Evolutionary conservation across 2,329 filamentous ascomycete genomes (phyloP).

Genomic region (Xylariomycetidae sp.): DNA sequence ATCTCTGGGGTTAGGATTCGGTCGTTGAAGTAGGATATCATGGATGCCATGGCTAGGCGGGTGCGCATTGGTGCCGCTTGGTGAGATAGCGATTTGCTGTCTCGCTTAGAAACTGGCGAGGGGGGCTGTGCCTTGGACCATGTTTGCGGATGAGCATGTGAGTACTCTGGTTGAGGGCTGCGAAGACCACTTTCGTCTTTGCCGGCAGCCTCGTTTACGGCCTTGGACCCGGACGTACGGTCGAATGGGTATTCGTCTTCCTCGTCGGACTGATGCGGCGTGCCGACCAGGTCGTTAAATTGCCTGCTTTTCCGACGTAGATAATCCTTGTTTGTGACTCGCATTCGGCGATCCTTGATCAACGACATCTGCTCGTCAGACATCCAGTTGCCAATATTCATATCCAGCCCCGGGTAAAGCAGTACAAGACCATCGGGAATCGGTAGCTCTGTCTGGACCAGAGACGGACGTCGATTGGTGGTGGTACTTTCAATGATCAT

Average conservation of each 20-base stretch:
- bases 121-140: conserved; percentile 25
- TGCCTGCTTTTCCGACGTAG: conserved; percentile 82
- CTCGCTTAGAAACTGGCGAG: conserved; percentile 11
- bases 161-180: conserved; percentile 45
- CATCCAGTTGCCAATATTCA: conserved; percentile 99
- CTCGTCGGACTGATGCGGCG: conserved; percentile 75
- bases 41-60: conserved; percentile 88
- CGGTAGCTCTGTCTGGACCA: conserved; percentile 58
- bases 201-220: conserved; percentile 11
- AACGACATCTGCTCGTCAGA: conserved; percentile 95
- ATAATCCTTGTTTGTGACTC: conserved; percentile 73
- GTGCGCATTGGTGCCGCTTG: conserved; percentile 64
- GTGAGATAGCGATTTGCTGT: conserved; percentile 35
- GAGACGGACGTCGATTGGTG: conserved; percentile 49
- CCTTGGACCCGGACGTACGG: conserved; percentile 9
- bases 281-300: conserved; percentile 79
- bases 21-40: conserved; percentile 98
- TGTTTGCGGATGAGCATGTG: conserved; percentile 40
- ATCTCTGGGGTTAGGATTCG: conserved; percentile 92
- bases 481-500: conserved; percentile 81
- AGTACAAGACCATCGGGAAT: conserved; percentile 76
- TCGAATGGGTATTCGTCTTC: conserved; percentile 50
- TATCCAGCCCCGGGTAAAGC: conserved; percentile 85
- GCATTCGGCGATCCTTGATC: conserved; percentile 76
- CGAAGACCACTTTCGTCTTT: conserved; percentile 14